A percentile compares a stretch with the other conserved stretches of the same genome.
These are phyloP conservation scores for Deuterostichococcus epilithicus DNA, from an alignment of 139 green algal species.

Conservation along the genomic window DNA sequence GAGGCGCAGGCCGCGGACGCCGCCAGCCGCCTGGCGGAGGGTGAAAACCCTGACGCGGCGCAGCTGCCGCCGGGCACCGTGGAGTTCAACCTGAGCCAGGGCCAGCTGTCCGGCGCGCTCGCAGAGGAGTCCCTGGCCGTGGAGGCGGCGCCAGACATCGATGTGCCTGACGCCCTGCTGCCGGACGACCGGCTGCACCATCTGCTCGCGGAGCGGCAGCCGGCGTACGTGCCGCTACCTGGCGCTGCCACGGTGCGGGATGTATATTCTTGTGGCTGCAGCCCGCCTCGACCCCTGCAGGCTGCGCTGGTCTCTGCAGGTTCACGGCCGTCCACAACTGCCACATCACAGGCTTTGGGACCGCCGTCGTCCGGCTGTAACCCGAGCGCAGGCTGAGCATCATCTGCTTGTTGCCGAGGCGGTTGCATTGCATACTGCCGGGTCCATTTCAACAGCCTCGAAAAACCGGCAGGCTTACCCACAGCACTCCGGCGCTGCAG, in stretches of 20 bases:
- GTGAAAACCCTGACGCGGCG: constrained; percentile 18
- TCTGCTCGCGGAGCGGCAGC: constrained; percentile 53
- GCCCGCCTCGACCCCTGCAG: neutral
- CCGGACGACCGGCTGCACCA: constrained; percentile 44
- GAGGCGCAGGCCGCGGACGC: constrained; percentile 12
- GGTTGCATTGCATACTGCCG: too few relatives aligned
- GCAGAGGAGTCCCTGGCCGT: constrained; percentile 42
- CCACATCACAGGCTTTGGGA: too few relatives aligned
- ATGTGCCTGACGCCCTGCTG: constrained; percentile 80
- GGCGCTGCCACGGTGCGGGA: neutral
- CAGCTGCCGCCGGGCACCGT: constrained; percentile 50
- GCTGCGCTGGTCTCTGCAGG: neutral
- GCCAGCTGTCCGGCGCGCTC: constrained; percentile 68
- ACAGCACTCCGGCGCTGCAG: neutral
- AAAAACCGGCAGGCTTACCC: neutral
- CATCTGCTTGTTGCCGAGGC: too few relatives aligned
- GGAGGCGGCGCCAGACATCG: constrained; percentile 65
- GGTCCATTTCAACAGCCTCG: too few relatives aligned
- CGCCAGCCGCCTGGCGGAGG: constrained; percentile 5
- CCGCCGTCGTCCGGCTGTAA: too few relatives aligned
- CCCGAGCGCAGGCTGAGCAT: too few relatives aligned
- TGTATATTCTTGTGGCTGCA: neutral
- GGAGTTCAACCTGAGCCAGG: constrained; percentile 68
- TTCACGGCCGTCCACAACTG: too few relatives aligned
- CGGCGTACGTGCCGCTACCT: constrained; percentile 70